phyloP scores from a whole-genome alignment of 371 early-diverging fungal species.

The Smittium mucronatum region DNA sequence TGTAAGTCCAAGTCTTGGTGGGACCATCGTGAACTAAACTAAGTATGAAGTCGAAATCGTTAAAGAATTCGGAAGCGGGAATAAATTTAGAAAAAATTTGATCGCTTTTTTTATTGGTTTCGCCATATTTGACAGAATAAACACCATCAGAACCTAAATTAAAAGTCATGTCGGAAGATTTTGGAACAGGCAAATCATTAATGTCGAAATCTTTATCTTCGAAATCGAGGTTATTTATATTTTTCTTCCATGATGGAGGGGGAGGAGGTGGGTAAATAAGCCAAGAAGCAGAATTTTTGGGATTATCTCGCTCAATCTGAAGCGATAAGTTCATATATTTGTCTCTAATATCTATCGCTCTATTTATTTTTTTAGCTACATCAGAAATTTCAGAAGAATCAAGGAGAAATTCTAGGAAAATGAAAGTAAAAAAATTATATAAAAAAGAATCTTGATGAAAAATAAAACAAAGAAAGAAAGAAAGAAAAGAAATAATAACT shows the following conservation, averaged over 20 bases:
- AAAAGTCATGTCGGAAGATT: slow-evolving; percentile 30
- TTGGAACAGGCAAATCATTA: slow-evolving; percentile 48
- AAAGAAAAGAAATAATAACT: too few relatives aligned
- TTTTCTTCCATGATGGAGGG: slow-evolving; percentile 40
- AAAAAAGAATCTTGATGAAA: too few relatives aligned
- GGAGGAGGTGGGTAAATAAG: slow-evolving; percentile 82
- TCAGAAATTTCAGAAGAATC: neutral
- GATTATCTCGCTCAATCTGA: slow-evolving; percentile 76
- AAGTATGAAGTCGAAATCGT: slow-evolving; percentile 78
- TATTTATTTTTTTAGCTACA: neutral
- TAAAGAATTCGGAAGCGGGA: slow-evolving; percentile 72
- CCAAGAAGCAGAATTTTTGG: slow-evolving; percentile 68
- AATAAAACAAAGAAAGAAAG: too few relatives aligned
- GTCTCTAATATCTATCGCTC: slow-evolving; percentile 40
- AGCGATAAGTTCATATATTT: slow-evolving; percentile 68
- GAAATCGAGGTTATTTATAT: slow-evolving; percentile 13
- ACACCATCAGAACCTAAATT: slow-evolving; percentile 46
- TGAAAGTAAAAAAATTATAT: neutral
- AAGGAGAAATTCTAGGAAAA: neutral
- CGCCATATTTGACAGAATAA: slow-evolving; percentile 37
- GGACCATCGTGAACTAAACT: slow-evolving; percentile 85
- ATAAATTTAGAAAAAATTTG: slow-evolving; percentile 50
- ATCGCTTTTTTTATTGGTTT: slow-evolving; percentile 12
- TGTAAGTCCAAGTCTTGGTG: slow-evolving; percentile 86
- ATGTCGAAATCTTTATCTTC: slow-evolving; percentile 41